phyloP scores from a whole-genome alignment of 1,139 yeast species.

The Nematodospora anomalae region DNA sequence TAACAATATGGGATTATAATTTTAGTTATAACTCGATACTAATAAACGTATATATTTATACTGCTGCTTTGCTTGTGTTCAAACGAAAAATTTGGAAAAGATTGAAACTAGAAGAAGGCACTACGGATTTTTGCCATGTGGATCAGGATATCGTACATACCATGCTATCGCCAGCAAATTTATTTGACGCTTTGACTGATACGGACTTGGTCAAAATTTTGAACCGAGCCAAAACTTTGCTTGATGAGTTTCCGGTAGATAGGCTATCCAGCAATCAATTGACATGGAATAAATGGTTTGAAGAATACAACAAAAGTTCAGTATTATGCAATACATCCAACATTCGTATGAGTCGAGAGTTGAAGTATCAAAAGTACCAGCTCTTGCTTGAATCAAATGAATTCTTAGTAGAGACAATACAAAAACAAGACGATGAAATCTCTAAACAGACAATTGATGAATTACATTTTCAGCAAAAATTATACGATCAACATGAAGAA shows the following conservation, averaged over 20 bases:
- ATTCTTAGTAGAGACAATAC: slow-evolving; percentile 18
- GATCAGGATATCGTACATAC: slow-evolving; percentile 49
- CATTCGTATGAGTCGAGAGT: neutral
- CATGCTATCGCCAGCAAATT: slow-evolving; percentile 33
- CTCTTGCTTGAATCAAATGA: neutral
- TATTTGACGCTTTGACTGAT: slow-evolving; percentile 33
- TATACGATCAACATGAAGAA: slow-evolving; percentile 28
- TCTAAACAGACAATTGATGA: slow-evolving; percentile 24
- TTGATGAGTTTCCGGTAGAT: slow-evolving; percentile 29
- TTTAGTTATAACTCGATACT: slow-evolving; percentile 48
- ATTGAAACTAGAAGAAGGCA: slow-evolving; percentile 18
- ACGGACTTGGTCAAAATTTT: slow-evolving; percentile 38
- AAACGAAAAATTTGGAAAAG: slow-evolving; percentile 39
- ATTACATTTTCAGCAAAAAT: slow-evolving; percentile 18
- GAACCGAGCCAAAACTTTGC: slow-evolving; percentile 30
- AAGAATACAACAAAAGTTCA: slow-evolving; percentile 27
- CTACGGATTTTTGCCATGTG: slow-evolving; percentile 19
- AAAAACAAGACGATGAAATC: slow-evolving; percentile 35
- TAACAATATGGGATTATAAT: slow-evolving; percentile 63
- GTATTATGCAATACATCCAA: slow-evolving; percentile 27
- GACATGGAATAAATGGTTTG: slow-evolving; percentile 40
- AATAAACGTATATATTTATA: slow-evolving; percentile 55
- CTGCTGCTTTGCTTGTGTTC: slow-evolving; percentile 46
- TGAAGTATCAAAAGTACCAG: neutral
- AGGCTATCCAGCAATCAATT: slow-evolving; percentile 23